Evolutionary conservation across 495 filamentous ascomycete species (phyloP).

Genomic region (Tirmania nivea): DNA sequence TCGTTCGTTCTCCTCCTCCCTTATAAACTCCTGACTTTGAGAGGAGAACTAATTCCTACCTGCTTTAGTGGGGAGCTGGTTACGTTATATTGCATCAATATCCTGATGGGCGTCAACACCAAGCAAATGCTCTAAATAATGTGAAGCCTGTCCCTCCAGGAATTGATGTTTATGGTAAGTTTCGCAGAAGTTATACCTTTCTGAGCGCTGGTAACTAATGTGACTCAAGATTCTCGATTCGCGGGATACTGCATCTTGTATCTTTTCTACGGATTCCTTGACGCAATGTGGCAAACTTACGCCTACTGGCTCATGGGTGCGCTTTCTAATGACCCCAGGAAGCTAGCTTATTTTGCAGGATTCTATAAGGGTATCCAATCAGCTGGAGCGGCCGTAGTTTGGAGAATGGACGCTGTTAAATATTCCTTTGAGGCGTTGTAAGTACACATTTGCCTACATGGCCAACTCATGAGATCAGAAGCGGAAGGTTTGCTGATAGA

Average conservation of each 20-base stretch:
- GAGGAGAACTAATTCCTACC: not conserved
- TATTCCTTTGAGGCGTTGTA: constrained; percentile 42
- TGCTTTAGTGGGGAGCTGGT: constrained; percentile 51
- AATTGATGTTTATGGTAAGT: constrained; percentile 20
- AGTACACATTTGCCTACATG: not conserved
- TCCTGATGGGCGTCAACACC: constrained; percentile 22
- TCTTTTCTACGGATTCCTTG: constrained; percentile 84
- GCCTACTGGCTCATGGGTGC: constrained; percentile 49
- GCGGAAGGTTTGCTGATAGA: not conserved
- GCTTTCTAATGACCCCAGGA: constrained; percentile 73
- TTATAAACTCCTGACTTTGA: not conserved
- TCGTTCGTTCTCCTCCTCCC: constrained; percentile 18
- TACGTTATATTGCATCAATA: constrained; percentile 54
- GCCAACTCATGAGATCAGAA: not conserved
- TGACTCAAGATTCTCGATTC: constrained; percentile 30
- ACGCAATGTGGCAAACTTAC: constrained; percentile 28
- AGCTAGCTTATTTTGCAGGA: constrained; percentile 77
- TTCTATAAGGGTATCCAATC: constrained; percentile 98
- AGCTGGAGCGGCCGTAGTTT: constrained; percentile 74
- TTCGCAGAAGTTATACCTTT: not conserved
- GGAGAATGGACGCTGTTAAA: constrained; percentile 46
- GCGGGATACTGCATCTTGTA: constrained; percentile 75
- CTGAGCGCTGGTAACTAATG: too few species aligned
- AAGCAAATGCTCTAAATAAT: not conserved
- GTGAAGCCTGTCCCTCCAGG: not conserved